These are phyloP conservation scores for Arthrobotrys megalospora DNA, from an alignment of 2,329 filamentous ascomycete genomes.

Conservation along the genomic window DNA sequence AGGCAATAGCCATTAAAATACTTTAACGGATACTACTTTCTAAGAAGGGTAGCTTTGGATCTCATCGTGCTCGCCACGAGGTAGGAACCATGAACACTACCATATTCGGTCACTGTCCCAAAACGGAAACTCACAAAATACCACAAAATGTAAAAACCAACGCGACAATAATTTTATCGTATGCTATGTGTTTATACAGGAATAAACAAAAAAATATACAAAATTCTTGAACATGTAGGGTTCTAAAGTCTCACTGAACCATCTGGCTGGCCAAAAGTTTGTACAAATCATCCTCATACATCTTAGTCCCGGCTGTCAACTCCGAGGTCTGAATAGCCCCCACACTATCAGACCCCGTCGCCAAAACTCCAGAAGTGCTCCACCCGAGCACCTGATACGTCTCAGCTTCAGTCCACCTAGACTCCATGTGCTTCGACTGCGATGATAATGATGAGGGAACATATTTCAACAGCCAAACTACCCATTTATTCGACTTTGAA, in stretches of 20 bases:
- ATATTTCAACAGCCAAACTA: conserved; percentile 50
- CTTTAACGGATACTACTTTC: too few species aligned
- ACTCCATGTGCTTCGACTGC: conserved; percentile 29
- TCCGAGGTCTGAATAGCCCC: conserved; percentile 49
- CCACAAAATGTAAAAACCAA: conserved; percentile 14
- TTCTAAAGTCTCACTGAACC: background rate
- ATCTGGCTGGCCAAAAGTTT: conserved; percentile 11
- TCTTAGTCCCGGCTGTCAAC: conserved; percentile 29
- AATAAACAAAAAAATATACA: background rate
- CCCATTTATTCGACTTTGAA: conserved; percentile 46
- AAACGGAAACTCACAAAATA: background rate
- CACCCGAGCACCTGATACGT: conserved; percentile 49
- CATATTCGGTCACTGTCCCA: background rate
- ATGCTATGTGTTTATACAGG: background rate
- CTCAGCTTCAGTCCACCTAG: conserved; percentile 41
- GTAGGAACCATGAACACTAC: background rate
- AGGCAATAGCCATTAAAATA: too few species aligned
- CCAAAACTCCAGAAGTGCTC: conserved; percentile 45
- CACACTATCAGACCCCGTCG: conserved; percentile 40
- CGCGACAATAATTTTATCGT: background rate
- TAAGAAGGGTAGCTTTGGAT: too few species aligned
- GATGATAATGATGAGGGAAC: conserved; percentile 26
- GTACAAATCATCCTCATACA: conserved; percentile 48
- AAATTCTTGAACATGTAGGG: background rate
- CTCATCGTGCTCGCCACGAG: background rate